Base-by-base conservation (phyloP, 768 basidiomycete genomes). In the Suillus subaureus region DNA sequence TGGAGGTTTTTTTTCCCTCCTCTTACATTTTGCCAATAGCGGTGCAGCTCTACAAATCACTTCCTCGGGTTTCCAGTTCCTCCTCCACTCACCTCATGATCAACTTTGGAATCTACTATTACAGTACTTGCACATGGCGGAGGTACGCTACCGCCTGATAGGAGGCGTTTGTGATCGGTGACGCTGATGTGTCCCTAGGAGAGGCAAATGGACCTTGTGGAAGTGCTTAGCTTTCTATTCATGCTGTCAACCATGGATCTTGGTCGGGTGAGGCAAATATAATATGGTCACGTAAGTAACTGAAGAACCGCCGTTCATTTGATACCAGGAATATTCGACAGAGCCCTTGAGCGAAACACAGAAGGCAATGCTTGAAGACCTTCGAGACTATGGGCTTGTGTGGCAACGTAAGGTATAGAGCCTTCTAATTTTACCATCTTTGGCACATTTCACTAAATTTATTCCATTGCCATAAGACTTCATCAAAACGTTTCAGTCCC, bases 211-310 rank as follows among this genome's bases (percentile, higher is more conserved):
- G 96, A 97, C 77, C 82, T 96, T 0, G 94, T 98, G 11, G 94
- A 97, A 74, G 92, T 97, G 11, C 83, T 99, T 63, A 91, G 91
- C 69, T 96, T 99, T 78, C 83, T 98, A 58, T 96, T 99, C 82
- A 97, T 98, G 91, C 83, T 99, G 66, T 96, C 96, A 2, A 97
- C 93, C 4, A 96, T 96, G 89, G 94, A 97, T 73, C 87, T 99
- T 7, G 96, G 96, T 56, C 84, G 90, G 70, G 96, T 95, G 72
- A 75, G 85, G 77, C 42, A 45, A 39, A 39, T 43, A 26, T 52
- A 18, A 16, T 9, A 3, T 45, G 3, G 55, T 39, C n/a, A 31
- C 6, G 8, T 6, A 6, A 35, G 28, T 12, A n/a, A 28, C 28
- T 45, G 40, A 54, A 31, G 23, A 35, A 16, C 23, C 23, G 35